These are phyloP conservation scores for Penicillium sp. DNA, from an alignment of 2,329 filamentous ascomycete species.

Conservation along the genomic window DNA sequence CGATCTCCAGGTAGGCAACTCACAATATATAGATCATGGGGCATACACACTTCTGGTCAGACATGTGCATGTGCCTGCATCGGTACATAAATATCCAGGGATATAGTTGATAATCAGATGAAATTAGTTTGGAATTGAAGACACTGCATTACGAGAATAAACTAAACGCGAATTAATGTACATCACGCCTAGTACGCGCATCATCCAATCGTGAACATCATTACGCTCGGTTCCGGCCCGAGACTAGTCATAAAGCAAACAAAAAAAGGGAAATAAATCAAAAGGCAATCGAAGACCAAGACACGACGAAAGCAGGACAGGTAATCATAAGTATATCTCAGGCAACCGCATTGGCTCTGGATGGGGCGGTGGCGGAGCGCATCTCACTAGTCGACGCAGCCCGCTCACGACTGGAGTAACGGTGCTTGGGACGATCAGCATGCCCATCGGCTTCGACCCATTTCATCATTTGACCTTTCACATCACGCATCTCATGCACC, in stretches of 20 bases:
- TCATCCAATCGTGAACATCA: slow-evolving; percentile 18
- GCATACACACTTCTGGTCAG: too few relatives aligned
- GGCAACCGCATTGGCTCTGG: neutral
- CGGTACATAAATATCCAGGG: neutral
- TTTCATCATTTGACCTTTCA: slow-evolving; percentile 36
- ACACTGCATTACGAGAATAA: neutral
- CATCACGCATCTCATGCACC: slow-evolving; percentile 39
- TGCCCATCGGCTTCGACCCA: slow-evolving; percentile 36
- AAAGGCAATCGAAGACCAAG: neutral
- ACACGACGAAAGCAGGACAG: neutral
- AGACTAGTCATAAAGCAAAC: slow-evolving; percentile 1
- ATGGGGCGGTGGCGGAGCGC: neutral
- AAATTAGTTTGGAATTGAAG: neutral
- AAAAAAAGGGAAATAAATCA: neutral
- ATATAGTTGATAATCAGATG: neutral
- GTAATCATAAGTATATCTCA: neutral
- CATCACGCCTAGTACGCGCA: neutral
- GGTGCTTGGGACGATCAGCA: slow-evolving; percentile 18
- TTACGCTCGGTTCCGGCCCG: slow-evolving; percentile 21
- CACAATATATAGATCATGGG: too few relatives aligned
- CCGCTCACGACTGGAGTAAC: slow-evolving; percentile 17
- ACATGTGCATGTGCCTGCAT: too few relatives aligned
- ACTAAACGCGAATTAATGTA: slow-evolving; percentile 6
- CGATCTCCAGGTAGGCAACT: too few relatives aligned
- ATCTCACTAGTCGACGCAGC: slow-evolving; percentile 15